Base-by-base conservation (phyloP, 2,329 filamentous ascomycete genomes). In the Dendrostoma leiphaemia region DNA sequence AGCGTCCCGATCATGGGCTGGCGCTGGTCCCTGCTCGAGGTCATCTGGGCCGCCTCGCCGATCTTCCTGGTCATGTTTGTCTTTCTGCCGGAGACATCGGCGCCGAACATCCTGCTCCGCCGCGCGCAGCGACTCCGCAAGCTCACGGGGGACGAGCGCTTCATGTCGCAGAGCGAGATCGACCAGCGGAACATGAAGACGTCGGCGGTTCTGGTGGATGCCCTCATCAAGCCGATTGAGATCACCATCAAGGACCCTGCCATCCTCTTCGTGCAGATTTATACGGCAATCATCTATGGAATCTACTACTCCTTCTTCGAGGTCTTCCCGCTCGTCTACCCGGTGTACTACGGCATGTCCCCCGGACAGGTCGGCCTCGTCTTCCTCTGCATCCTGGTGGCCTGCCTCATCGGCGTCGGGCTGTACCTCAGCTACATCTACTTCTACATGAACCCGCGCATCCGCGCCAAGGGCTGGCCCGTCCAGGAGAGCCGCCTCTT, bases 251-350 rank as follows among this genome's bases (percentile, higher is more conserved):
- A 82, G 63, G 83, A 86, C 53, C 84, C 84, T 0, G 80, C 83
- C 12, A 77, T 88, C 59, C 66, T 83, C 56, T 86, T 87, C 66
- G 77, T 82, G 1, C 81, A 84, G 62, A 53, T 84, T 34, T 88
- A 86, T 67, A 82, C 79, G 3, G 78, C 78, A 51, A 76, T 86
- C 60, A 77, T 82, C 60, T 88, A 85, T 67, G 80, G 74, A 50
- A 84, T 82, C 63, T 84, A 83, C 71, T 83, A 83, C 62, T 77
- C 74, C 38, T 87, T 79, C 69, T 88, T 88, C 64, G 84, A 87
- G 62, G 80, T 80, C n/a, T 87, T 88, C 66, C 83, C 84, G 4
- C 70, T 85, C 13, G 82, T 87, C 52, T 88, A 84, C 65, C 74
- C 76, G 2, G 74, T 74, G 35, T 71, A 78, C 62, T 88, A 88